A percentile compares a stretch with the other conserved stretches of the same genome.
Conservation (phyloP, 805 yeast species). For the Starmerella bombicola region DNA sequence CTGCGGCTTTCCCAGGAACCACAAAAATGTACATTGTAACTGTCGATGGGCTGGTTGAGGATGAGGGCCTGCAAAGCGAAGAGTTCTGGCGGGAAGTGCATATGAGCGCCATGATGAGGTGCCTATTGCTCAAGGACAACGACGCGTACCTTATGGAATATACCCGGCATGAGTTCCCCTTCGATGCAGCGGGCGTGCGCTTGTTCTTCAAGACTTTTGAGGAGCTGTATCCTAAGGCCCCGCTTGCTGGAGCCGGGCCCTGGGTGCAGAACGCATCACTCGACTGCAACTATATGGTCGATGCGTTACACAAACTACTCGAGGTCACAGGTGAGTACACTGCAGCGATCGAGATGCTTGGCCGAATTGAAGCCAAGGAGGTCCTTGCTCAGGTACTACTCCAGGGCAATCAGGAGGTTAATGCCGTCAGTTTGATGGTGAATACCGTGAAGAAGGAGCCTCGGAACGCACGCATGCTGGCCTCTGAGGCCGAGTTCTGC, state of each 20-base stretch:
- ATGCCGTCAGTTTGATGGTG: conserved; percentile 37
- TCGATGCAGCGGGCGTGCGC: conserved; percentile 36
- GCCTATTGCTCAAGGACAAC: conserved; percentile 66
- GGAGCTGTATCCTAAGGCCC: conserved; percentile 51
- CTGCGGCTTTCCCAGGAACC: conserved; percentile 43
- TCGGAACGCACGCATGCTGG: conserved; percentile 45
- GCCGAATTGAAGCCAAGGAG: conserved; percentile 40
- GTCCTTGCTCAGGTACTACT: conserved; percentile 36
- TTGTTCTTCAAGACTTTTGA: conserved; percentile 55
- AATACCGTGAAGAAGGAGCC: conserved; percentile 34
- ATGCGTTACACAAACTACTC: conserved; percentile 54
- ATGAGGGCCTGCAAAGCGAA: conserved; percentile 28
- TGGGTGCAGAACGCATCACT: conserved; percentile 58
- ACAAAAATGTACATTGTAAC: conserved; percentile 30
- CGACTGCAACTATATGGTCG: conserved; percentile 57
- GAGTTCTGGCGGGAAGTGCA: conserved; percentile 39
- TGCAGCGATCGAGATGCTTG: conserved; percentile 47
- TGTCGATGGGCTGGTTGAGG: conserved; percentile 17
- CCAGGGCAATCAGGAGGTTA: conserved; percentile 35
- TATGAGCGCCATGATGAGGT: conserved; percentile 60
- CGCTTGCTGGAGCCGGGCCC: conserved; percentile 51
- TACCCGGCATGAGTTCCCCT: conserved; percentile 73
- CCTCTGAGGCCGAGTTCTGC: conserved; percentile 54
- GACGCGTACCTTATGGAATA: conserved; percentile 69
- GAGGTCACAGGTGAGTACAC: conserved; percentile 54